Evolutionary conservation across 371 early-diverging fungal species (phyloP), one percentile per base, ranked within the genome.

Genomic region (Batkoa obscura): DNA sequence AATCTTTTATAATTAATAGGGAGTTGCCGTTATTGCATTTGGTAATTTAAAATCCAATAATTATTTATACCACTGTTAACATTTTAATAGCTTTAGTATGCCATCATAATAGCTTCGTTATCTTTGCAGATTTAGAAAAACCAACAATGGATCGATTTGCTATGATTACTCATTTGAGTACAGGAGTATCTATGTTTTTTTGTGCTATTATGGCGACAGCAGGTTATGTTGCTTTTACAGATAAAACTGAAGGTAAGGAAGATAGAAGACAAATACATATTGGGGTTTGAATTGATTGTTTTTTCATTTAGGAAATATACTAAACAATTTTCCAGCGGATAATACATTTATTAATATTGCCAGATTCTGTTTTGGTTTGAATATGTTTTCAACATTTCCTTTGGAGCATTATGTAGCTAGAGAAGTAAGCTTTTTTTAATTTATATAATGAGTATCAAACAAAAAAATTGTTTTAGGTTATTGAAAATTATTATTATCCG

Each of bases 331-430:
- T 55, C 76, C 85, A 1, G 71, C 73, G 12, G 76, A 82, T 60
- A 75, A 78, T 57, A 55, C 74, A 23, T 63, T 84, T 17, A 84
- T 84, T 62, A 86, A 84, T 61, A 70, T 86, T 48, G 85, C 86
- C 4, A 75, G 87, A 3, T 71, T 84, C 50, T 77, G 81, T 39
- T 85, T 87, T 63, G 86, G 83, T 5, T 69, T 87, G 41, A 83
- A 84, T 65, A 84, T 87, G 86, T 83, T 85, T 54, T 80, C 85
- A 0, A 86, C 87, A 5, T 68, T 83, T 34, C 86, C 83, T 0
- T 64, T 85, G 57, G 86, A 84, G 52, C 70, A 76, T 1, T 81
- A 84, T 66, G 87, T 86, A 39, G 82, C 83, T 54, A 73, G 87
- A 45, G 85, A 86, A 71, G 83, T 81, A 66, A 45, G 23, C 23